Evolutionary conservation across 768 basidiomycete genomes (phyloP), one percentile per base, ranked within the genome.

Genomic region (Naganishia kalamii): DNA sequence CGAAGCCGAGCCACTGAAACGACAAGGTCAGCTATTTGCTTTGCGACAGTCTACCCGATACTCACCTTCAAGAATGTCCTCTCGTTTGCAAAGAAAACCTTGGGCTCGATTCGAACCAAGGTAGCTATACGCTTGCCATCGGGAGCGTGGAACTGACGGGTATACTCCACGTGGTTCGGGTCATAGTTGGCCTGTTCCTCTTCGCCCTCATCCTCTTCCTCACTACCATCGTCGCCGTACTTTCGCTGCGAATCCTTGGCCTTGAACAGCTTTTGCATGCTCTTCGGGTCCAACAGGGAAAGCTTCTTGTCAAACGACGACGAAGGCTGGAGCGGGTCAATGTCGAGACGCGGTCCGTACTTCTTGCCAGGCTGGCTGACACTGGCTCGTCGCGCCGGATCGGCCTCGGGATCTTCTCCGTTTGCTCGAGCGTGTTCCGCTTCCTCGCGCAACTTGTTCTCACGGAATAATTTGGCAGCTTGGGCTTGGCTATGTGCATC

Each of bases 51-150:
- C 17, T n/a, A 61, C 30, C 8, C 8, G 43, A 1, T 12, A 82
- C 90, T 79, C 76, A 90, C 92, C 79, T 75, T 75, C 46, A 93
- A 77, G 83, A 92, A 94, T 15, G 93, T 98, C 67, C 94, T 83
- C 78, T 68, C 66, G 43, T 71, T 71, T 11, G 96, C 96, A 76
- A 97, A 99, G 75, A 93, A 94, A 29, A 79, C 92, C 80, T 99
- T 99, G 30, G 96, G 96, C 77, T 99, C 96, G 50, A 99, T 85
- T 61, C 96, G 85, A n/a, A 99, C 88, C 27, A 94, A 92, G 2
- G 98, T 85, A 0, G 92, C 85, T 64, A 99, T 93, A 69, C 84
- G 83, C 81, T 97, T 97, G 12, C 93, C 93, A 44, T 82, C 79
- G 0, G 90, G 88, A 0, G 93, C 94, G 27, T 76, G 81, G 86